Evolutionary conservation across 257 asterid species (phyloP).

Genomic region (Nicotiana knightiana): DNA sequence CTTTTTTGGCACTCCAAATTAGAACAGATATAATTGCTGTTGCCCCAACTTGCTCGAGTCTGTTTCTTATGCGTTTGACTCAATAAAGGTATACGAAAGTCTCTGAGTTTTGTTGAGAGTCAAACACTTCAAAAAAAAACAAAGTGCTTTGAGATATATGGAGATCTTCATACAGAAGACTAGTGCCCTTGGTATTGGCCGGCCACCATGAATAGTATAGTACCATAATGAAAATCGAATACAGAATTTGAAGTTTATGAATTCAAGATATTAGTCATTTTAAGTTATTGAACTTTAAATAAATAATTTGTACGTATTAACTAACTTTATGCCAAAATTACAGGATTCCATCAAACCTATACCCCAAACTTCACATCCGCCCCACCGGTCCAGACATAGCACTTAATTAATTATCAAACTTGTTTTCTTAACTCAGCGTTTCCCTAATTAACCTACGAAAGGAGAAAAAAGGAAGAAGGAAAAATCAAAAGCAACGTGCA

Average conservation of each 20-base stretch:
- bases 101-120: not conserved
- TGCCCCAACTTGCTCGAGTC: not conserved
- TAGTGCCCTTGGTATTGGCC: not conserved
- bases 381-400: not conserved
- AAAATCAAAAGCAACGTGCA: not conserved
- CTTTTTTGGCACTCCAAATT: not conserved
- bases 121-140: not conserved
- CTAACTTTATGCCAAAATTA: too few species aligned
- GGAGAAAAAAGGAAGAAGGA: not conserved
- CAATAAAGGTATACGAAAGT: not conserved
- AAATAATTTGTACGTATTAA: too few species aligned
- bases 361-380: too few species aligned
- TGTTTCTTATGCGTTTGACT: not conserved
- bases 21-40: not conserved
- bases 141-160: not conserved
- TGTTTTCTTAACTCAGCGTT: not conserved
- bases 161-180: not conserved
- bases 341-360: too few species aligned
- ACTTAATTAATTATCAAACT: not conserved
- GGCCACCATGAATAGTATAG: not conserved
- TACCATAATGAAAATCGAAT: too few species aligned
- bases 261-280: too few species aligned
- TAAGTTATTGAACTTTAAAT: too few species aligned
- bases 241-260: too few species aligned
- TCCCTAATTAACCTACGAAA: not conserved